A percentile compares a stretch with the other conserved stretches of the same genome.
Evolutionary conservation across 768 basidiomycete species (phyloP).

Genomic region (Trametes gibbosa): DNA sequence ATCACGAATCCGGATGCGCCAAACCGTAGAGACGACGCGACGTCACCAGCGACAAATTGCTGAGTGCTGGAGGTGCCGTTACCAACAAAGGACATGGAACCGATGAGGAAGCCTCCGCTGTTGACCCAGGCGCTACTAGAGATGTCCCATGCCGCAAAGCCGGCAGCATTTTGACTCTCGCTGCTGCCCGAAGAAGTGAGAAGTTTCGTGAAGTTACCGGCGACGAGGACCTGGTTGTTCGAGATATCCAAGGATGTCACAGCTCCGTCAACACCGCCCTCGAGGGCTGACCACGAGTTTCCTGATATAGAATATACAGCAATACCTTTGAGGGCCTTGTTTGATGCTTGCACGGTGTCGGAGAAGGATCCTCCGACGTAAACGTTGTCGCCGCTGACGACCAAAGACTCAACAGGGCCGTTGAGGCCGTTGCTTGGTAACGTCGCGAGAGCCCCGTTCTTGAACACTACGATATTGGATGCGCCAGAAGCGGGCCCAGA

Average conservation of each 20-base stretch:
- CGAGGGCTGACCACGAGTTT: constrained; percentile 66
- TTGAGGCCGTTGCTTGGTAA: constrained; percentile 73
- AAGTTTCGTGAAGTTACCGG: constrained; percentile 71
- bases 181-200: constrained; percentile 32
- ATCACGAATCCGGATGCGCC: constrained; percentile 81
- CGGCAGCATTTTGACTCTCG: constrained; percentile 40
- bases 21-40: constrained; percentile 53
- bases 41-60: constrained; percentile 71
- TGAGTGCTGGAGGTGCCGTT: constrained; percentile 56
- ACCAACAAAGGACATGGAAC: constrained; percentile 65
- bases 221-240: constrained; percentile 55
- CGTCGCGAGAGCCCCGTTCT: constrained; percentile 50
- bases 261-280: constrained; percentile 70
- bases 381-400: constrained; percentile 59
- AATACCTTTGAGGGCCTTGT: constrained; percentile 54
- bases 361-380: constrained; percentile 90
- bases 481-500: constrained; percentile 54
- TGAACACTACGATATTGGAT: constrained; percentile 73
- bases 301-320: constrained; percentile 68
- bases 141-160: constrained; percentile 77
- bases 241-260: constrained; percentile 61
- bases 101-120: constrained; percentile 69
- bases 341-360: constrained; percentile 56
- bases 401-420: constrained; percentile 69
- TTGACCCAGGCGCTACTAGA: constrained; percentile 62